Conservation (phyloP, 805 yeast genomes). For the Wickerhamiella siamensis region DNA sequence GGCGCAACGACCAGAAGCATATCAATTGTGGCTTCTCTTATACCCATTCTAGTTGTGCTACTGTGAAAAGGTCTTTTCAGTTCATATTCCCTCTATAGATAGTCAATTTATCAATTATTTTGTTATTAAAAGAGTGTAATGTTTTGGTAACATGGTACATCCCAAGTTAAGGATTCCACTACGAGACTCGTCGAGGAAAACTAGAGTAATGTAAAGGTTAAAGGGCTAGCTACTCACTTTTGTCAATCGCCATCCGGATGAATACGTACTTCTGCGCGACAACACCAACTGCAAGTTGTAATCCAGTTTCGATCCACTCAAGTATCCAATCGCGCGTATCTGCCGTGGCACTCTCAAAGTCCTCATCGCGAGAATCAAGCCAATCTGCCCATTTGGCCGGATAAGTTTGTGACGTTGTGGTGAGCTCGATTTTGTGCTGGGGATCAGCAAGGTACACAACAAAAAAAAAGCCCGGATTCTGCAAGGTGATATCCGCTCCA, state of each 20-base stretch:
- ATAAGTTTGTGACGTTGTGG: conserved; percentile 75
- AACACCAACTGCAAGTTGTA: conserved; percentile 67
- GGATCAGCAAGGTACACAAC: conserved; percentile 64
- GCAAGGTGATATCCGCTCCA: conserved; percentile 6
- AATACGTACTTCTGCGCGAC: conserved; percentile 84
- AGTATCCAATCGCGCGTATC: conserved; percentile 76
- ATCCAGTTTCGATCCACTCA: conserved; percentile 67
- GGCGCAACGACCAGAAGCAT: too few species aligned
- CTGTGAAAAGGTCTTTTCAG: neutral
- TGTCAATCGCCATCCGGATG: conserved; percentile 51
- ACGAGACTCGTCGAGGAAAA: too few species aligned
- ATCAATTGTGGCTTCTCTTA: neutral
- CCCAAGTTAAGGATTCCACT: too few species aligned
- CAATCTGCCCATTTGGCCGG: conserved; percentile 88
- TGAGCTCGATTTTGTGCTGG: conserved; percentile 58
- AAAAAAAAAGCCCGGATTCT: conserved; percentile 43
- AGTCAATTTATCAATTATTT: neutral
- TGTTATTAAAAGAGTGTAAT: neutral
- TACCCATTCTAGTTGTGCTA: neutral
- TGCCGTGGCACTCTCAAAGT: conserved; percentile 32
- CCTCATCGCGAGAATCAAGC: conserved; percentile 39
- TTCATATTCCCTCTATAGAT: neutral
- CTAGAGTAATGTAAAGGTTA: too few species aligned
- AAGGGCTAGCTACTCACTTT: neutral
- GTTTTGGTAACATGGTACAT: neutral